Evolutionary conservation across 2,329 filamentous ascomycete species (phyloP).

Genomic region (Pseudogymnoascus pannorum): DNA sequence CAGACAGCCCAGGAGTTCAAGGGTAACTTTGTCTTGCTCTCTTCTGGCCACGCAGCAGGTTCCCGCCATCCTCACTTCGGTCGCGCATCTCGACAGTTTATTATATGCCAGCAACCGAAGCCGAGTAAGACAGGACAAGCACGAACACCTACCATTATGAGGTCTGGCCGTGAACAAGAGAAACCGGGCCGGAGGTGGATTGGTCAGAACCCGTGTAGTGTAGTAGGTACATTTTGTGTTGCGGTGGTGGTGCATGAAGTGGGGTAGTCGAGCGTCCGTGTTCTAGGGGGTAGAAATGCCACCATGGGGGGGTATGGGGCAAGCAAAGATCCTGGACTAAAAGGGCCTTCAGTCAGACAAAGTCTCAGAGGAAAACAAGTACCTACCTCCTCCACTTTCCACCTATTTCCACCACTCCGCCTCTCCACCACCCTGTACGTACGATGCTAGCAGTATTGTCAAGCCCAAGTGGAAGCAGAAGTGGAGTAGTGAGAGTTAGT

Average conservation of each 20-base stretch:
- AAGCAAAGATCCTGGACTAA: neutral
- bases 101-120: neutral
- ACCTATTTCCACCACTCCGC: neutral
- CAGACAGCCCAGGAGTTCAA: neutral
- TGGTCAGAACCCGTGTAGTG: neutral
- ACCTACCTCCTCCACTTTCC: neutral
- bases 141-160: conserved; percentile 2
- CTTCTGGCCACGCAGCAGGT: neutral
- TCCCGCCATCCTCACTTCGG: neutral
- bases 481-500: conserved; percentile 1
- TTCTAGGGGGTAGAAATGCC: neutral
- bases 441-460: too few relatives aligned
- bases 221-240: neutral
- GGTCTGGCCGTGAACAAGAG: neutral
- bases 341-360: conserved; percentile 2
- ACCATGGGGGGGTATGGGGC: too few relatives aligned
- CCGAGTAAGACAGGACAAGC: conserved; percentile 4
- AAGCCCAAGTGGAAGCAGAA: neutral
- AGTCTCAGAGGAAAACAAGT: neutral
- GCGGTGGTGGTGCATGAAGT: conserved; percentile 1
- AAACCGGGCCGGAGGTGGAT: neutral
- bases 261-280: neutral
- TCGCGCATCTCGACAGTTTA: neutral
- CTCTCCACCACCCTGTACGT: too few relatives aligned
- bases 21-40: neutral